phyloP scores from a whole-genome alignment of 2,329 filamentous ascomycete genomes.

The Paraconiothyrium sp. region DNA sequence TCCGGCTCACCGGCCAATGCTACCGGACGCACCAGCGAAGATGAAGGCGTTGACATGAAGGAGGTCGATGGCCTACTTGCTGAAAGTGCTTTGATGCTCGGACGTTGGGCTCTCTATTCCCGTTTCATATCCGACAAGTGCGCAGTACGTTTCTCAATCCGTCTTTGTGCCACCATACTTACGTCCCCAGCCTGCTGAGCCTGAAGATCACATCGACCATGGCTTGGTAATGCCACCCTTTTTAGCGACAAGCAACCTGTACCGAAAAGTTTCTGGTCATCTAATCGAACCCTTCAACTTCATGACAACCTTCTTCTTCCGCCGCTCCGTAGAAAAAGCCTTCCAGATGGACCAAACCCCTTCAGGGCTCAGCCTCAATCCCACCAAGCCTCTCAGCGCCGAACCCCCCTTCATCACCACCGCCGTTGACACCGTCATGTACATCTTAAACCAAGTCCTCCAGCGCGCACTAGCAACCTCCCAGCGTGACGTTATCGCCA shows the following conservation, averaged over 20 bases:
- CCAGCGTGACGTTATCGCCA: conserved; percentile 79
- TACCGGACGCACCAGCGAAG: conserved; percentile 74
- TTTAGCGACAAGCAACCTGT: conserved; percentile 79
- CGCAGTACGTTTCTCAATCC: conserved; percentile 65
- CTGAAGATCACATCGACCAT: conserved; percentile 65
- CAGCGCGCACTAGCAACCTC: conserved; percentile 87
- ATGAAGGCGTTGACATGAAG: conserved; percentile 96
- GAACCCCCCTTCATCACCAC: conserved; percentile 92
- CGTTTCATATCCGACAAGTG: conserved; percentile 90
- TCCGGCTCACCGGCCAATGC: conserved; percentile 76
- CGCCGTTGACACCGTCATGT: conserved; percentile 98
- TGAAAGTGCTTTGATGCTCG: conserved; percentile 91
- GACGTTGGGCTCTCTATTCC: conserved; percentile 90
- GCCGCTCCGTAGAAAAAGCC: conserved; percentile 94
- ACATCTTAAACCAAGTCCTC: conserved; percentile 93
- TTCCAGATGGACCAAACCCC: conserved; percentile 96
- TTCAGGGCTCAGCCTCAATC: conserved; percentile 77
- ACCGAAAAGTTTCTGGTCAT: conserved; percentile 78
- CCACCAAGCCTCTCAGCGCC: conserved; percentile 74
- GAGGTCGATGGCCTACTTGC: conserved; percentile 88
- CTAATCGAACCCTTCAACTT: conserved; percentile 84
- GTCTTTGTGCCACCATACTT: conserved; percentile 20
- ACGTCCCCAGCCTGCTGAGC: conserved; percentile 38
- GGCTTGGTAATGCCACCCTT: conserved; percentile 75
- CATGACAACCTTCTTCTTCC: conserved; percentile 97